phyloP scores from a whole-genome alignment of 202 grass and related monocot species.

The Alloteropsis angusta region DNA sequence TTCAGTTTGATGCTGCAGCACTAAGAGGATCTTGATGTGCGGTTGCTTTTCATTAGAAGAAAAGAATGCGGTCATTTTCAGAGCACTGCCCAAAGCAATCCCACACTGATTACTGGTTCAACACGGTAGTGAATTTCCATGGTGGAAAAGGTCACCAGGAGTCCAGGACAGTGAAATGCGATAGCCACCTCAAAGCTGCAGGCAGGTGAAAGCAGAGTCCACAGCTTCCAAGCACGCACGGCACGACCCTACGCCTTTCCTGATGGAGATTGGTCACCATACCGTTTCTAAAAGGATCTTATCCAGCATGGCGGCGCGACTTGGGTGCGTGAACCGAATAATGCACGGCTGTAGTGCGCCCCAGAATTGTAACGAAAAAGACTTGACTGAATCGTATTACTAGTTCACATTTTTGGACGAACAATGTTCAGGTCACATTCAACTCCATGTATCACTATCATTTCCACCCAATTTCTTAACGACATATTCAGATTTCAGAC shows the following conservation, averaged over 20 bases:
- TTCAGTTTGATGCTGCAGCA: neutral
- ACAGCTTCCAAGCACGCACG: neutral
- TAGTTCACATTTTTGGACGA: neutral
- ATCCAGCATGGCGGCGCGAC: neutral
- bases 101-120: neutral
- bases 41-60: neutral
- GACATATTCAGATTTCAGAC: neutral
- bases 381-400: neutral
- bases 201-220: neutral
- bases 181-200: neutral
- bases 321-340: neutral
- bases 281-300: neutral
- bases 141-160: neutral
- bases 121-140: neutral
- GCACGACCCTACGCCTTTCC: neutral
- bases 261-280: conserved; percentile 19
- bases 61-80: neutral
- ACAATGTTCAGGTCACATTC: neutral
- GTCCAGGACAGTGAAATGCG: neutral
- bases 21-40: neutral
- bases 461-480: neutral
- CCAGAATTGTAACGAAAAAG: neutral
- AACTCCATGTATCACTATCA: neutral
- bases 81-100: neutral
- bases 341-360: neutral